Percentiles rank a stretch among this genome's conserved stretches.
phyloP scores from a whole-genome alignment of 768 basidiomycete species.

The Leccinum incarnatum region DNA sequence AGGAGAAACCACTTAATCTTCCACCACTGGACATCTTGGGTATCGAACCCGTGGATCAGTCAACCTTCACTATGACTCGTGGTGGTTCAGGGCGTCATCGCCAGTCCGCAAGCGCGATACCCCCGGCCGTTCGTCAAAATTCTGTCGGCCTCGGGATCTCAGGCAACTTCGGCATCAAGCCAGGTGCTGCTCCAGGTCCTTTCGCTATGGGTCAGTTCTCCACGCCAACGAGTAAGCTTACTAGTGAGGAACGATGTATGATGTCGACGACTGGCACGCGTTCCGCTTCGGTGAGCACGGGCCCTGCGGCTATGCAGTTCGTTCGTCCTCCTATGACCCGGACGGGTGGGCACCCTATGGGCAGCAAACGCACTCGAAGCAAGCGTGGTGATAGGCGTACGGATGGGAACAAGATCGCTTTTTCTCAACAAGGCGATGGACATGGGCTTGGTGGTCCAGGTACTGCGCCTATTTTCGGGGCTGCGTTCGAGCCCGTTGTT shows the following conservation, averaged over 20 bases:
- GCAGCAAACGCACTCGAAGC: too few relatives aligned
- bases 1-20: conserved; percentile 89
- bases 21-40: conserved; percentile 90
- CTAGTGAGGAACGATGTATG: conserved; percentile 68
- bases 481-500: conserved; percentile 60
- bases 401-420: conserved; percentile 38
- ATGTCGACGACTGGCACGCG: conserved; percentile 43
- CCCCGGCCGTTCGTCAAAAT: conserved; percentile 44
- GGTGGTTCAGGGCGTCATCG: conserved; percentile 65
- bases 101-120: conserved; percentile 42
- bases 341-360: too few relatives aligned
- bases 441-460: conserved; percentile 50
- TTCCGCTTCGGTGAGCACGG: conserved; percentile 55
- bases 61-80: conserved; percentile 49
- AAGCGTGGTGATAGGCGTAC: too few relatives aligned
- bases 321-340: conserved; percentile 53
- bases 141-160: conserved; percentile 48
- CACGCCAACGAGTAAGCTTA: conserved; percentile 52
- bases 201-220: conserved; percentile 71
- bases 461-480: conserved; percentile 28
- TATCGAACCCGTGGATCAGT: conserved; percentile 71
- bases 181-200: conserved; percentile 24
- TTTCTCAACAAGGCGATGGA: conserved; percentile 42
- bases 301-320: conserved; percentile 46
- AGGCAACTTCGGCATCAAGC: conserved; percentile 28